Base-by-base conservation (phyloP, 1,284 basidiomycete genomes). In the Cystobasidium slooffiae region DNA sequence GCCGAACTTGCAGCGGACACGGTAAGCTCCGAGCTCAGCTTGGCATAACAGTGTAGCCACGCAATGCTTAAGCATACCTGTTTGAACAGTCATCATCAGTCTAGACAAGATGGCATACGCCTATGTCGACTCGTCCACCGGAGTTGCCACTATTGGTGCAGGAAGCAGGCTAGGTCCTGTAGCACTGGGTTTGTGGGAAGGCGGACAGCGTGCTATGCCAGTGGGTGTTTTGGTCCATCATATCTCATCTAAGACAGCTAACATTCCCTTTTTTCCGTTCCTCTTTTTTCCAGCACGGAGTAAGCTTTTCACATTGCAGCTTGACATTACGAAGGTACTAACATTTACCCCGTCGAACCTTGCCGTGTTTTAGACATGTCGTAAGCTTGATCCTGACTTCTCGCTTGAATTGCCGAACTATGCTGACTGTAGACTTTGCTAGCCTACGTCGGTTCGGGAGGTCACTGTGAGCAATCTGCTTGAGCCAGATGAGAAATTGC, bases 391-490 rank as follows among this genome's bases (percentile, higher is more conserved):
- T 24, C 7, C 39, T 31, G 31, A 31, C 31, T 31, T 31, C 31
- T 31, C 31, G 31, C 31, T 2, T 31, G 5, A 31, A 31, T 5
- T 5, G 31, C 31, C 31, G 31, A 31, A 5, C 31, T 31, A 31
- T 31, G 31, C 31, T 31, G 31, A 20, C 55, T 56, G 14, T 56
- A 56, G 16, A 22, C 14, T n/a, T 20, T n/a, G 0, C 37, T 49
- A 66, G 64, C 64, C 10, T 66, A 66, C 46, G 64, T 66, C 41
- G 64, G 64, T 24, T 51, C 64, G 16, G 64, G 64, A 16, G 64
- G 64, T n/a, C 64, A 66, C 39, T 55, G 56, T 59, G 14, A n/a
- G 56, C n/a, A 14, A 1, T 16, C 5, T 18, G 1, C 56, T 14
- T 1, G 22, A 6, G 12, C 20, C 20, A 14, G 8, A 6, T n/a